These are phyloP conservation scores for Helotiales sp. DNA, from an alignment of 2,329 filamentous ascomycete species.

Conservation along the genomic window DNA sequence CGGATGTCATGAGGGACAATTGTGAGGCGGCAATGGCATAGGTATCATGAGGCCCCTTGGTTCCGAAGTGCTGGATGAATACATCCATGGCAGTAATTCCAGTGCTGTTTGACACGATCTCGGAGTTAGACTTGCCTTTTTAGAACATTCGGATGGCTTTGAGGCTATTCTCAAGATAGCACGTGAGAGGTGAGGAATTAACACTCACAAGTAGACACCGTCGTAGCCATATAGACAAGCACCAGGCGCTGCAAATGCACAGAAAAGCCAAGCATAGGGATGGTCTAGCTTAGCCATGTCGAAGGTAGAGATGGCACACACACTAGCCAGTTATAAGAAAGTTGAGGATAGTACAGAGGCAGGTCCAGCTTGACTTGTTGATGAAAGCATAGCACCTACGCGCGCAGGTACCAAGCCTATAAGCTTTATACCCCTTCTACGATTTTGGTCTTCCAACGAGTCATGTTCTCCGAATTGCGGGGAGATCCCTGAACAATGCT, in stretches of 20 bases:
- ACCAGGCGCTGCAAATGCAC: background rate
- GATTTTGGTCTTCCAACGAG: background rate
- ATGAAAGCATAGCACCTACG: background rate
- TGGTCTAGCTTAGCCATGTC: background rate
- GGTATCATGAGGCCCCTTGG: background rate
- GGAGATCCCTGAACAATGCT: background rate
- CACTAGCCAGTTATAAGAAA: background rate
- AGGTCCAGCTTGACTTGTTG: background rate
- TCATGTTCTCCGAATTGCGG: background rate
- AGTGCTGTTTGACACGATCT: too few species aligned
- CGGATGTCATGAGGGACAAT: background rate
- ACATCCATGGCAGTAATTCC: background rate
- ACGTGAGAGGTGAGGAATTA: too few species aligned
- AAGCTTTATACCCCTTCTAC: background rate
- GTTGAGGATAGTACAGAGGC: background rate
- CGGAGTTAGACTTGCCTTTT: too few species aligned
- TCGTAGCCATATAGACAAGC: background rate
- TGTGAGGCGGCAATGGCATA: background rate
- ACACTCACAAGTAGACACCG: background rate
- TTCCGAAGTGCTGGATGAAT: background rate
- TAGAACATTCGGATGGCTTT: too few species aligned
- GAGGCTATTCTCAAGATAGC: too few species aligned
- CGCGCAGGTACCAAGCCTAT: background rate
- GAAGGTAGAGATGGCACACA: background rate
- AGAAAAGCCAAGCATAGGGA: constrained; percentile 1